Base-by-base conservation (phyloP, 2,329 filamentous ascomycete species). In the Aspergillus udagawae region DNA sequence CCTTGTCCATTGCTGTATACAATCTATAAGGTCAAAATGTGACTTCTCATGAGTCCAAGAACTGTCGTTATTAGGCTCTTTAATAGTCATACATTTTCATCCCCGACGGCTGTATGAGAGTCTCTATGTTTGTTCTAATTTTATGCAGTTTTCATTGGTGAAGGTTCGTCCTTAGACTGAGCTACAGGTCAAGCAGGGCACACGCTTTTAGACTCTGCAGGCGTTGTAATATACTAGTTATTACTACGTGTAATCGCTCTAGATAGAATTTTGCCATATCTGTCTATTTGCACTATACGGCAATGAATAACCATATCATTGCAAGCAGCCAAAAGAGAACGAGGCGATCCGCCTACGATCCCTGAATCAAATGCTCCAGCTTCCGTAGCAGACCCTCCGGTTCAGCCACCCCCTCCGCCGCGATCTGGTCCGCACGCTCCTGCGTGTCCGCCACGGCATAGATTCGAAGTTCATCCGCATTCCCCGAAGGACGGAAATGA, bases 391-490 rank as follows among this genome's bases (percentile, higher is more conserved):
- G 59, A 4, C 69, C 67, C 50, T 69, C 60, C 4, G 69, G 67
- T 29, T 72, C 67, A 23, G 59, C 59, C 25, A 69, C 61, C 14
- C 67, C 70, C 35, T 64, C 59, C 1, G 53, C 55, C 9, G 65
- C 65, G 50, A 72, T 71, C 3, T 56, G 60, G 52, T 72, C 68
- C 1, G 69, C 70, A 9, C 68, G 68, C 35, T 63, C 64, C 59
- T 71, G 68, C 2, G 54, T 63, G 52, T 72, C 63, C 10, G 67
- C 67, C 17, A 72, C 69, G 32, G 68, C 59, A 49, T 72, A 72
- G 38, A 72, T 71, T 10, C 70, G 69, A 2, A 72, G 63, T 44
- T 72, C 69, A 58, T 72, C 69, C 10, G 70, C 69, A 28, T 71
- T 72, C 4, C 70, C 70, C 9, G 70, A 72, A 4, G 70, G 70